Conservation (phyloP, 2,329 filamentous ascomycete genomes). For the Xylaria sp. region DNA sequence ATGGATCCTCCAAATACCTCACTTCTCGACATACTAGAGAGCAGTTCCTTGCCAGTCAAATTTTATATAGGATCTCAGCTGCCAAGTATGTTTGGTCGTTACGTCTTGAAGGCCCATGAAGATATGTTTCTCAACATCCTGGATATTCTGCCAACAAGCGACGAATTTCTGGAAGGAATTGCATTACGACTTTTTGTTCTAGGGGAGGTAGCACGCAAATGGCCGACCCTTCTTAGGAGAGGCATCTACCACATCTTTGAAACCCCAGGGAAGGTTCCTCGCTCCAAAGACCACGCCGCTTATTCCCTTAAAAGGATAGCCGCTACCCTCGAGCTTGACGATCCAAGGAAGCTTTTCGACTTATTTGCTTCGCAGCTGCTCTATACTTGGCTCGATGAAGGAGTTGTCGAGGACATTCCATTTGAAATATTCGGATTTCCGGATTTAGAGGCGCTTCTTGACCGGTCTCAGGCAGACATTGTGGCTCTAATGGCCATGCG, state of each 20-base stretch:
- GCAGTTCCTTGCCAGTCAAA: slow-evolving; percentile 76
- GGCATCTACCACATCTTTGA: slow-evolving; percentile 97
- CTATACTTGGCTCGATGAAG: slow-evolving; percentile 85
- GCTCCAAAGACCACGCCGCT: slow-evolving; percentile 75
- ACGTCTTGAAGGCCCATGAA: slow-evolving; percentile 84
- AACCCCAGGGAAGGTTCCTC: slow-evolving; percentile 77
- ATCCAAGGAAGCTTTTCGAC: slow-evolving; percentile 77
- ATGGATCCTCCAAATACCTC: slow-evolving; percentile 73
- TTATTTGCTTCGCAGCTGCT: slow-evolving; percentile 90
- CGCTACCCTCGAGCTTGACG: slow-evolving; percentile 68
- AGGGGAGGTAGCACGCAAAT: slow-evolving; percentile 79
- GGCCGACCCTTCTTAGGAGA: slow-evolving; percentile 85
- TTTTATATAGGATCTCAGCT: slow-evolving; percentile 77
- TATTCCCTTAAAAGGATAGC: slow-evolving; percentile 77
- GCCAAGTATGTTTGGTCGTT: slow-evolving; percentile 80
- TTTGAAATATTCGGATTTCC: slow-evolving; percentile 85
- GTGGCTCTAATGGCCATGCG: slow-evolving; percentile 86
- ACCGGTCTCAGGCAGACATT: slow-evolving; percentile 78
- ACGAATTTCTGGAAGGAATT: slow-evolving; percentile 80
- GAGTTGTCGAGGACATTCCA: slow-evolving; percentile 77
- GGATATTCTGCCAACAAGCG: slow-evolving; percentile 78
- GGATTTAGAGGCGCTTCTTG: slow-evolving; percentile 73
- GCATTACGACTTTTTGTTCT: slow-evolving; percentile 82
- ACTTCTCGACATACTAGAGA: slow-evolving; percentile 76
- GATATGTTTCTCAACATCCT: slow-evolving; percentile 85